A percentile compares a stretch with the other conserved stretches of the same genome.
Evolutionary conservation across 2,329 filamentous ascomycete species (phyloP).

Genomic region (Neoarthrinium moseri): DNA sequence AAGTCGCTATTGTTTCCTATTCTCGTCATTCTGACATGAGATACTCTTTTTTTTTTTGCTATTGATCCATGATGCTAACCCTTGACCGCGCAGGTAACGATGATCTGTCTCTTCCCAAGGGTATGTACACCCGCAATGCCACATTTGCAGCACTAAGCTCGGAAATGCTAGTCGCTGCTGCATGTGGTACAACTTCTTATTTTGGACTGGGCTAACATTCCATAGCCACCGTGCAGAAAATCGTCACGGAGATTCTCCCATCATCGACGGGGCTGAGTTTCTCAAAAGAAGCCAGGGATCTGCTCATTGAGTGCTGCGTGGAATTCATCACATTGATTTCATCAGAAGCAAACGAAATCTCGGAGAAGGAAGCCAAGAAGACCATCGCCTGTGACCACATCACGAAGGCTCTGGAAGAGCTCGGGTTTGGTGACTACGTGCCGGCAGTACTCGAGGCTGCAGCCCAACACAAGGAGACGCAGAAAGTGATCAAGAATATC

Average conservation of each 20-base stretch:
- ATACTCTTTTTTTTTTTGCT: not conserved
- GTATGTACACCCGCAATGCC: constrained; percentile 43
- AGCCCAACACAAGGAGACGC: constrained; percentile 75
- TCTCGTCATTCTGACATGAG: not conserved
- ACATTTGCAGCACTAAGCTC: too few species aligned
- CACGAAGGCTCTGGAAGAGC: constrained; percentile 86
- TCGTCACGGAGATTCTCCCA: constrained; percentile 90
- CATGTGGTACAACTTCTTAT: not conserved
- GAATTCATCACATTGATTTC: constrained; percentile 98
- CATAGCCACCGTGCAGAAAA: constrained; percentile 71
- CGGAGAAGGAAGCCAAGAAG: constrained; percentile 98
- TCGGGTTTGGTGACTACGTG: constrained; percentile 92
- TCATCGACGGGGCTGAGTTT: constrained; percentile 75
- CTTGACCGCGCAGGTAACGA: constrained; percentile 50
- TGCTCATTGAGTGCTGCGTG: constrained; percentile 97
- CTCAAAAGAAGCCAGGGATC: constrained; percentile 90
- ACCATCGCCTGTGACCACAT: constrained; percentile 98
- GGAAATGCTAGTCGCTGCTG: not conserved
- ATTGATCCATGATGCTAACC: constrained; percentile 28
- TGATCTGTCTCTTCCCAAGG: constrained; percentile 64
- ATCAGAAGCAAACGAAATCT: constrained; percentile 98
- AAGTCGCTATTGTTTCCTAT: constrained; percentile 2
- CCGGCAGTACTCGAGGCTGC: constrained; percentile 63
- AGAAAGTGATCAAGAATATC: constrained; percentile 63
- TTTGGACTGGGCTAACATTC: not conserved